Evolutionary conservation across 768 basidiomycete genomes (phyloP).

Genomic region (Leccinum longicurvipes): DNA sequence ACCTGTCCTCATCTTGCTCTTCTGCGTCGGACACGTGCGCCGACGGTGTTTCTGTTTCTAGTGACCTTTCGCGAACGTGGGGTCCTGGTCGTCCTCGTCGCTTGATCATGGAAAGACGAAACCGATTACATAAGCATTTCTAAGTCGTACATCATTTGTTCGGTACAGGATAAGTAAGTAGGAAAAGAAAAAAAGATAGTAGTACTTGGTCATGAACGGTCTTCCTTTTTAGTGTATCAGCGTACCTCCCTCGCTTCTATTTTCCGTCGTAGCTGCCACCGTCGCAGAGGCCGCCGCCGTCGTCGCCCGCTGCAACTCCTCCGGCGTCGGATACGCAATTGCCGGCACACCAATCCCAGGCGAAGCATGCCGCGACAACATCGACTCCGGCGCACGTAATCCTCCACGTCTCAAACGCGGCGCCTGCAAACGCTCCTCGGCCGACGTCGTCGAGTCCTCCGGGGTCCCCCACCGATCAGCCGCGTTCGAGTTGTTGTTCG

Average conservation of each 20-base stretch:
- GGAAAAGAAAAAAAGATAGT: neutral
- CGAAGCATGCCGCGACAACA: slow-evolving; percentile 48
- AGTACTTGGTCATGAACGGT: slow-evolving; percentile 13
- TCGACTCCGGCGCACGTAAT: slow-evolving; percentile 59
- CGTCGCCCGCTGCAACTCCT: slow-evolving; percentile 21
- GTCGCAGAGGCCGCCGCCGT: slow-evolving; percentile 8
- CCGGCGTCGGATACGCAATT: slow-evolving; percentile 20
- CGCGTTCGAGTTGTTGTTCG: neutral
- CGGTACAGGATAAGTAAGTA: neutral
- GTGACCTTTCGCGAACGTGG: slow-evolving; percentile 50
- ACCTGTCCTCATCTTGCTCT: slow-evolving; percentile 33
- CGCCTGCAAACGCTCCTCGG: slow-evolving; percentile 34
- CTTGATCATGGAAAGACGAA: slow-evolving; percentile 54
- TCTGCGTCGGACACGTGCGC: slow-evolving; percentile 8
- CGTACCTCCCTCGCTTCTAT: slow-evolving; percentile 8
- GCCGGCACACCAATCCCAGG: slow-evolving; percentile 26
- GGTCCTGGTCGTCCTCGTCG: slow-evolving; percentile 68
- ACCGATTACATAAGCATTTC: neutral
- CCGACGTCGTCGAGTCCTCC: slow-evolving; percentile 26
- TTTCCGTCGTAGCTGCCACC: neutral
- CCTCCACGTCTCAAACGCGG: slow-evolving; percentile 69
- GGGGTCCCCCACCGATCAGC: neutral
- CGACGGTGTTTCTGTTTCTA: slow-evolving; percentile 23
- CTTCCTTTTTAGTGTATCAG: neutral
- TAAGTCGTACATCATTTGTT: neutral